Conservation (phyloP, 1,139 yeast genomes). For the Chernovozyma sophiae-reginae region DNA sequence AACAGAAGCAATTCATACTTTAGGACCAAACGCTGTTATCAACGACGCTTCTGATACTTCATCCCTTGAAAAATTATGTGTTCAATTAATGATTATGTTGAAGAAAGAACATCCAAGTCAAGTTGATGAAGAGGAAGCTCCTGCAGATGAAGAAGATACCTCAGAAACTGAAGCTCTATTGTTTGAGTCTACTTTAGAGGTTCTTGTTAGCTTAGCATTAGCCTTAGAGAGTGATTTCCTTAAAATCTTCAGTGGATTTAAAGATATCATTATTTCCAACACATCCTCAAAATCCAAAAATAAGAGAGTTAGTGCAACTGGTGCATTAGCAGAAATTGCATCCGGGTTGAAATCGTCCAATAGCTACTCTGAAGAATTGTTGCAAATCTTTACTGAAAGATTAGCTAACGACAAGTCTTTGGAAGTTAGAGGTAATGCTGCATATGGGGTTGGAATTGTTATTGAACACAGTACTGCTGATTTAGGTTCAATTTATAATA, state of each 20-base stretch:
- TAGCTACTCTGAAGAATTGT: slow-evolving; percentile 64
- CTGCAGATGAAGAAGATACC: slow-evolving; percentile 62
- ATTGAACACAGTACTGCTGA: slow-evolving; percentile 57
- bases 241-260: slow-evolving; percentile 69
- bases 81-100: slow-evolving; percentile 65
- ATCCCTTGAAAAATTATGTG: slow-evolving; percentile 62
- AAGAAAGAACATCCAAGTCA: slow-evolving; percentile 84
- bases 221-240: slow-evolving; percentile 74
- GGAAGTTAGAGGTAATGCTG: slow-evolving; percentile 93
- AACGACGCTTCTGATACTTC: slow-evolving; percentile 56
- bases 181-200: slow-evolving; percentile 83
- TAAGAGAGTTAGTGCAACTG: slow-evolving; percentile 82
- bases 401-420: slow-evolving; percentile 73
- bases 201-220: slow-evolving; percentile 68
- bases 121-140: slow-evolving; percentile 46
- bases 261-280: slow-evolving; percentile 59
- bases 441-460: slow-evolving; percentile 89
- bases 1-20: slow-evolving; percentile 62
- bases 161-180: slow-evolving; percentile 87
- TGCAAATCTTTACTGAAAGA: slow-evolving; percentile 65
- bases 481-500: slow-evolving; percentile 60
- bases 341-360: slow-evolving; percentile 65
- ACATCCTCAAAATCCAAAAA: slow-evolving; percentile 60
- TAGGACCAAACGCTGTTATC: slow-evolving; percentile 72
- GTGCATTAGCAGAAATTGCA: slow-evolving; percentile 87